Evolutionary conservation across 371 early-diverging fungal genomes (phyloP), one percentile per base, ranked within the genome.

Genomic region (Lichtheimia ornata): DNA sequence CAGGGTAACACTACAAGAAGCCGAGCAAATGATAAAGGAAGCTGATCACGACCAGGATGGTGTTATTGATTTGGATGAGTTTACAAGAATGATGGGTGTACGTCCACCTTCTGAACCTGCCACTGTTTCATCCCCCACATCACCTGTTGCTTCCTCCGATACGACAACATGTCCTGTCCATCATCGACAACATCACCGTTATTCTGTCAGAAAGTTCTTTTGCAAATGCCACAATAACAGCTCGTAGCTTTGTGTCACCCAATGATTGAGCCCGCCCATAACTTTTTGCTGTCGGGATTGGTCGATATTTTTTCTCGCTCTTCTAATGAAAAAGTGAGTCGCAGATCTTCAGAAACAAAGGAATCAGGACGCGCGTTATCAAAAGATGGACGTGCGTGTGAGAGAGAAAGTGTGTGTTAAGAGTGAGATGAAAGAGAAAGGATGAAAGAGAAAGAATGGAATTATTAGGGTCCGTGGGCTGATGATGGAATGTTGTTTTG

Each of bases 1-100:
- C 50, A 65, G 63, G 18, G 53, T 80, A 3, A 66, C 67, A 3
- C 41, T 64, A 15, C 58, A 71, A 12, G 81, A 80, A 50, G 72
- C 75, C 4, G 44, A 67, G 20, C 61, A 64, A n/a, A 56, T 80
- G 54, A 77, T 80, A 20, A 25, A 61, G 12, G 81, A 80, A n/a
- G 77, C 71, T 5, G 77, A 79, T 53, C 54, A 69, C 22, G 69
- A 76, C 51, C 58, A 68, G 15, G 77, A 80, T 44, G 73, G 81
- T n/a, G 72, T 65, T 3, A 75, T 80, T 24, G 72, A 70, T 35
- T 80, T 73, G 53, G 56, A 67, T 27, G 81, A 77, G 30, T 80
- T 77, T 50, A 59, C 61, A 17, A 41, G 58, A 4, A 77, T 80
- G 81, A 80, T 80, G 77, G 76, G 79, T 5, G 64, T 74, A 7